Evolutionary conservation across 768 basidiomycete species (phyloP), one percentile per base, ranked within the genome.

Genomic region (Austroboletus eburneus): DNA sequence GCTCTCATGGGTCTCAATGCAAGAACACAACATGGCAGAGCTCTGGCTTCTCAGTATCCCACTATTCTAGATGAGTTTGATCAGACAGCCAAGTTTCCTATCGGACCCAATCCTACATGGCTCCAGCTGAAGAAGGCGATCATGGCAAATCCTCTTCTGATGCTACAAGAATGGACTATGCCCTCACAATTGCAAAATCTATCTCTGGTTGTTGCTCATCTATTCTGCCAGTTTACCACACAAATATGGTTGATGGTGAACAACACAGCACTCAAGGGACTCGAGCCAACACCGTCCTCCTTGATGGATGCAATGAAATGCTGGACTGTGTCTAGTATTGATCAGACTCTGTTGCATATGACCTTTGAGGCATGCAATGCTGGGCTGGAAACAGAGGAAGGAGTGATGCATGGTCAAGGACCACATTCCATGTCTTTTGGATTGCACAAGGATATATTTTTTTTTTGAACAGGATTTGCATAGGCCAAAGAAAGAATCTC

Each of bases 251-350:
- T 48, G 21, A 48, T 48, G 41, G 13, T 37, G 5, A 14, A 14
- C 0, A 4, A 9, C 0, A 25, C 4, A 5, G 41, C 37, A 12
- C 27, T 53, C 4, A 53, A 50, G 14, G 45, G 48, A 3, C 29
- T 50, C 1, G 23, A 8, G 2, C 48, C 44, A 3, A 4, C 13
- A 2, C 50, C 50, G 0, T 20, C 9, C 2, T 43, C 42, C 0
- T 20, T 52, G n/a, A 13, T 21, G 4, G 50, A 52, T 47, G 50
- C 47, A 0, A 52, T 52, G 47, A 29, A 24, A 24, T 52, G 50
- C 17, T 52, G 42, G 50, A 52, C 38, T 8, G 32, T 36, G 1
- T 9, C 29, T 4, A 52, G 47, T 24, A 18, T 52, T 2, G 42
- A 52, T 37, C 13, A 44, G 3, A 49, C 39, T 0, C 42, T 52